These are phyloP conservation scores for Chlorella sp. DNA, from an alignment of 139 green algal species.

Conservation along the genomic window DNA sequence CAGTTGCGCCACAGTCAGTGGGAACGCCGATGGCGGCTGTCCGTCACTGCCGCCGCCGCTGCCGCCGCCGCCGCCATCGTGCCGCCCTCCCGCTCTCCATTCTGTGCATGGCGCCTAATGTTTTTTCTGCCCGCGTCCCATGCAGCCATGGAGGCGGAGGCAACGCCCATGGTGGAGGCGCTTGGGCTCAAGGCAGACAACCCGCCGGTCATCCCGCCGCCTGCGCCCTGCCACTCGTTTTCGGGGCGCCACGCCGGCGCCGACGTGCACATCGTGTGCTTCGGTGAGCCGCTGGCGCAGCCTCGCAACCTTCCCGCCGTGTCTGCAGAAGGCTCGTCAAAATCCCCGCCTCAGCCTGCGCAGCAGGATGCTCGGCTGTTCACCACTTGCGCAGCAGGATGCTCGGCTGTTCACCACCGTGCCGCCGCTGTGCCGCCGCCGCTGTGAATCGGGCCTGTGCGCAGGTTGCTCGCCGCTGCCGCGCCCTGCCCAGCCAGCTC, in stretches of 20 bases:
- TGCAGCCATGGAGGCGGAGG: slow-evolving; percentile 94
- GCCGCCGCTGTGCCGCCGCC: too few species aligned
- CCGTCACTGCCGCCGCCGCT: not conserved
- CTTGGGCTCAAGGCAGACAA: slow-evolving; percentile 68
- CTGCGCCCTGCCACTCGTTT: slow-evolving; percentile 73
- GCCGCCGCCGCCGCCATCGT: not conserved
- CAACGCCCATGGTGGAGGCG: slow-evolving; percentile 75
- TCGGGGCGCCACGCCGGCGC: slow-evolving; percentile 60
- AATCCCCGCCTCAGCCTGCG: too few species aligned
- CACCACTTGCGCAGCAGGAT: not conserved
- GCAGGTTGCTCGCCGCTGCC: too few species aligned
- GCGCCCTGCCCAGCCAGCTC: too few species aligned
- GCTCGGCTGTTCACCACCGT: too few species aligned
- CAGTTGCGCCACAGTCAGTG: too few species aligned
- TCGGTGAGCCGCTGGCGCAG: slow-evolving; percentile 50
- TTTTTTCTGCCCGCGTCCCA: not conserved
- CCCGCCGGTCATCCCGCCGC: slow-evolving; percentile 57
- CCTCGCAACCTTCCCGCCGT: too few species aligned
- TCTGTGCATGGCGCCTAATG: too few species aligned
- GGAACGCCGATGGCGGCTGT: too few species aligned
- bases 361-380: not conserved
- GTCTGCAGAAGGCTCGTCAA: too few species aligned
- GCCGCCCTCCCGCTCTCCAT: too few species aligned
- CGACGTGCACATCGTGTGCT: slow-evolving; percentile 79
- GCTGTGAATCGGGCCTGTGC: too few species aligned